Evolutionary conservation across 345 rosid genomes (phyloP).

Genomic region (Combretum micranthum): DNA sequence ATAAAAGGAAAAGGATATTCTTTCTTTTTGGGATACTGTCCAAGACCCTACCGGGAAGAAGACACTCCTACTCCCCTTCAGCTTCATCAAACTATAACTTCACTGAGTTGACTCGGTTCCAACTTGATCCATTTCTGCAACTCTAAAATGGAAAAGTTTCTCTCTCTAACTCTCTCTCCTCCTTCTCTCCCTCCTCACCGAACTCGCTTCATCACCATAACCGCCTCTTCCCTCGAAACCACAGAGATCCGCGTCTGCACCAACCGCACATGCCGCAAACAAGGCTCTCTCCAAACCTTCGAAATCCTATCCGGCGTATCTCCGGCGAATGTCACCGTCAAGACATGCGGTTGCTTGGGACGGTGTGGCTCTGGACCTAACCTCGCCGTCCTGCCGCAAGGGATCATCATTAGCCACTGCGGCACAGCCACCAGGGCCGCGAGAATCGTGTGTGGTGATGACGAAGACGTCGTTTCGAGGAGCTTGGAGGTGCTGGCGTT

Average conservation of each 20-base stretch:
- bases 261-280: slow-evolving; percentile 70
- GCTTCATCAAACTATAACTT: too few species aligned
- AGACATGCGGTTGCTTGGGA: slow-evolving; percentile 67
- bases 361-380: slow-evolving; percentile 90
- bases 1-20: too few species aligned
- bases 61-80: slow-evolving; percentile 3
- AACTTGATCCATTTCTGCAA: too few species aligned
- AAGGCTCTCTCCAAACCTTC: slow-evolving; percentile 68
- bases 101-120: too few species aligned
- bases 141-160: too few species aligned
- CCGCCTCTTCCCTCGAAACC: slow-evolving; percentile 23
- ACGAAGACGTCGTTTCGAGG: slow-evolving; percentile 19
- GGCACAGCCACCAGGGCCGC: slow-evolving; percentile 67
- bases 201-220: background rate
- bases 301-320: slow-evolving; percentile 53
- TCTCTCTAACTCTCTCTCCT: background rate
- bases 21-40: too few species aligned
- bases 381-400: slow-evolving; percentile 61
- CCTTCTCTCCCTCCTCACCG: slow-evolving; percentile 5
- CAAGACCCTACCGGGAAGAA: too few species aligned
- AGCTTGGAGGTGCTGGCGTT: slow-evolving; percentile 56
- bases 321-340: slow-evolving; percentile 54
- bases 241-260: slow-evolving; percentile 72
- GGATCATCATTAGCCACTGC: slow-evolving; percentile 53
- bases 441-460: slow-evolving; percentile 33